Evolutionary conservation across 2,329 filamentous ascomycete genomes (phyloP).

Genomic region (Arthrobotrys sphaeroides): DNA sequence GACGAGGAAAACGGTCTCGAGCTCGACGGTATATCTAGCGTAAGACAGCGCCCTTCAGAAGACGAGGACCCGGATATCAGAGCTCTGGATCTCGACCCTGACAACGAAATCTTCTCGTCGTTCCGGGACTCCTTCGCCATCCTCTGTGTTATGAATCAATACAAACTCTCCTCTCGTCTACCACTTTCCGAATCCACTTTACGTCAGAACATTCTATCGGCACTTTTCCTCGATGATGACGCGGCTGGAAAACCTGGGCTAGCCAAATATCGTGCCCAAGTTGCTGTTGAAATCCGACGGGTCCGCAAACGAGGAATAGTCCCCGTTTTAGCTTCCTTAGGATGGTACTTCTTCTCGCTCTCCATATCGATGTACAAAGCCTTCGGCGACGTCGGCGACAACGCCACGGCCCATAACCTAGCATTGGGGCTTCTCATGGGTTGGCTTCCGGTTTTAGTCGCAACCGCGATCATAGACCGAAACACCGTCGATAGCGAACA

Average conservation of each 20-base stretch:
- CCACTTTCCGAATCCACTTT: slow-evolving; percentile 43
- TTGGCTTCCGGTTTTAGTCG: slow-evolving; percentile 64
- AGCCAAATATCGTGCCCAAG: slow-evolving; percentile 59
- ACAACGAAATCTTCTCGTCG: slow-evolving; percentile 29
- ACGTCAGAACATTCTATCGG: slow-evolving; percentile 53
- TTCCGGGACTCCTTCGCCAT: slow-evolving; percentile 63
- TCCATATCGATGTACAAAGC: slow-evolving; percentile 58
- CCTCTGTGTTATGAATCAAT: slow-evolving; percentile 64
- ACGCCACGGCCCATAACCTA: slow-evolving; percentile 63
- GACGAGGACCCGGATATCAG: not conserved
- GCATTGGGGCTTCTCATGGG: slow-evolving; percentile 63
- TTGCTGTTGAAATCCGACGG: slow-evolving; percentile 62
- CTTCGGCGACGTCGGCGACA: slow-evolving; percentile 60
- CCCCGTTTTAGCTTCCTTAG: slow-evolving; percentile 61
- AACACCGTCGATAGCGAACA: slow-evolving; percentile 63
- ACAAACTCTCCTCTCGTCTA: slow-evolving; percentile 57
- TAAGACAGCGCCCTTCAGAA: not conserved
- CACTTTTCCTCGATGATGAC: slow-evolving; percentile 54
- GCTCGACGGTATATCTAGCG: slow-evolving; percentile 3
- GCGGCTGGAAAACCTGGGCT: slow-evolving; percentile 52
- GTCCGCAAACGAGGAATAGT: slow-evolving; percentile 62
- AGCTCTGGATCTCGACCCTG: not conserved
- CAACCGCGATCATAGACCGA: slow-evolving; percentile 64
- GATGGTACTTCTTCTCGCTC: slow-evolving; percentile 62
- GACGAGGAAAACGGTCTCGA: slow-evolving; percentile 24